Conservation (phyloP, 805 yeast species). For the Kodamaea leandrae region DNA sequence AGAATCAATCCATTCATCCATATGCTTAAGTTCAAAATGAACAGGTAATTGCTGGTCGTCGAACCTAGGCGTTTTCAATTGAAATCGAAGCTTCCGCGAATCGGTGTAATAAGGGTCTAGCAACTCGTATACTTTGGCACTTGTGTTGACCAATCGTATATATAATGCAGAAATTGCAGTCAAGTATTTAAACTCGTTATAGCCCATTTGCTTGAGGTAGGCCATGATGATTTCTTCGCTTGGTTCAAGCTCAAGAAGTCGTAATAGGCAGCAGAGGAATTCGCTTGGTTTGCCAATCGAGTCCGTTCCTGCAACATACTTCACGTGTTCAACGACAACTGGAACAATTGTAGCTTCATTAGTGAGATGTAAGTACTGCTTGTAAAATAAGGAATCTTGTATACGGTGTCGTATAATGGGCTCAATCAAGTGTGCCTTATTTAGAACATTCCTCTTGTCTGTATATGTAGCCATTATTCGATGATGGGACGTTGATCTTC, state of each 20-base stretch:
- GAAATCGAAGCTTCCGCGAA: conserved; percentile 59
- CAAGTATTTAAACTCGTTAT: conserved; percentile 64
- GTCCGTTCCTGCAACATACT: conserved; percentile 59
- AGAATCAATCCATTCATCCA: conserved; percentile 76
- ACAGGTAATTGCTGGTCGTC: conserved; percentile 20
- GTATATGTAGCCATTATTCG: conserved; percentile 20
- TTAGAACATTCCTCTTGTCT: conserved; percentile 27
- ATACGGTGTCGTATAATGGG: conserved; percentile 42
- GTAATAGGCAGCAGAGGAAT: conserved; percentile 72
- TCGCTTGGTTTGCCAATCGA: conserved; percentile 60
- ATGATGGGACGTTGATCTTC: neutral
- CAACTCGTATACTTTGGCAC: conserved; percentile 42
- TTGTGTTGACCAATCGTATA: conserved; percentile 43
- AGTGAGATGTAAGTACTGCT: conserved; percentile 38
- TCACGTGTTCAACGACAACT: conserved; percentile 31
- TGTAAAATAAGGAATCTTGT: conserved; percentile 43
- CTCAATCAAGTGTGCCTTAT: conserved; percentile 38
- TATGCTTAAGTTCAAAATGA: conserved; percentile 40
- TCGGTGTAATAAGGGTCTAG: conserved; percentile 62
- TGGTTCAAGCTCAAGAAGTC: conserved; percentile 77
- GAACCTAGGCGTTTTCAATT: conserved; percentile 28
- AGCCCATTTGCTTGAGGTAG: conserved; percentile 55
- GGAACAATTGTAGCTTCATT: conserved; percentile 41
- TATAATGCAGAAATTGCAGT: conserved; percentile 70
- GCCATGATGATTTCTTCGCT: conserved; percentile 51